Evolutionary conservation across 441 rosid genomes (phyloP).

Genomic region (Bocquillonia castaneifolia): DNA sequence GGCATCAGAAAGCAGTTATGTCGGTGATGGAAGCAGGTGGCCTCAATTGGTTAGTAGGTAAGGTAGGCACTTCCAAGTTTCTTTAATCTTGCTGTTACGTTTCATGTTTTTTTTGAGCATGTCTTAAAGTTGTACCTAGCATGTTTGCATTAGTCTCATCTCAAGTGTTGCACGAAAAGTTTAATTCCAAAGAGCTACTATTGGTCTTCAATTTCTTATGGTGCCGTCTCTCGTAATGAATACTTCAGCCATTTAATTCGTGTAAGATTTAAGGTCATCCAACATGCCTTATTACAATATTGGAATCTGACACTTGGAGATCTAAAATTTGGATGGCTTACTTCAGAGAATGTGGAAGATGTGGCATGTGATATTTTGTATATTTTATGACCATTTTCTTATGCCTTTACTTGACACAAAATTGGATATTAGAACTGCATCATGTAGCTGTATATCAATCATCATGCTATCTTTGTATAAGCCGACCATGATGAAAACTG

Average conservation of each 20-base stretch:
- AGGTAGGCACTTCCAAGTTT: conserved; percentile 59
- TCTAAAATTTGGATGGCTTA: background rate
- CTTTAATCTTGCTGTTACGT: background rate
- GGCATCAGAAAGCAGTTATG: conserved; percentile 70
- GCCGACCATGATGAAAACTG: conserved; percentile 1
- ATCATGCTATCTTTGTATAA: background rate
- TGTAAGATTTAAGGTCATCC: background rate
- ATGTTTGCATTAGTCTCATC: conserved; percentile 8
- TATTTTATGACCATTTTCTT: background rate
- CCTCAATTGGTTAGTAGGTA: conserved; percentile 93
- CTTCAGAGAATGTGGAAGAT: background rate
- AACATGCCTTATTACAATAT: background rate
- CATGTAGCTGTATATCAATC: background rate
- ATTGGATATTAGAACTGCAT: background rate
- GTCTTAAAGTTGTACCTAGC: background rate
- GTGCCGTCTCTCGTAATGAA: background rate
- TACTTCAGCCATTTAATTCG: conserved; percentile 5
- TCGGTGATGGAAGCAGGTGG: conserved; percentile 90
- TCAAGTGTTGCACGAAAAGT: background rate
- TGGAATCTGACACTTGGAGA: background rate
- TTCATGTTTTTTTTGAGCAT: conserved; percentile 16
- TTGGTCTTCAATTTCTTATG: background rate
- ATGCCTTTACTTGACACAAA: background rate
- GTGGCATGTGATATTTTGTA: background rate
- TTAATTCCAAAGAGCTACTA: background rate